phyloP scores from a whole-genome alignment of 495 filamentous ascomycete species.

The Lindgomyces ingoldianus region DNA sequence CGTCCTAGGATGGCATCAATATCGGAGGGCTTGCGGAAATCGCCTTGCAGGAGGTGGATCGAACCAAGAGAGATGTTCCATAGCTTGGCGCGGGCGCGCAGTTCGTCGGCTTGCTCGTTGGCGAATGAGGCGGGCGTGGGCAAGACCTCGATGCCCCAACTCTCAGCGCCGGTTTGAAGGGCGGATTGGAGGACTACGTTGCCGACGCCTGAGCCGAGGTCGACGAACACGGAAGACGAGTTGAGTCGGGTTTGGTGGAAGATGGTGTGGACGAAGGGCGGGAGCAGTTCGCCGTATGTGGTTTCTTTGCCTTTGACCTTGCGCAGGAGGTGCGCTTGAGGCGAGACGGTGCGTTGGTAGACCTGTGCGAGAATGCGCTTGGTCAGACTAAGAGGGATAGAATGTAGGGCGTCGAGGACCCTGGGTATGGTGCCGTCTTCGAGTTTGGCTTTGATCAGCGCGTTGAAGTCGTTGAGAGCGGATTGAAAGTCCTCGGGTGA shows the following conservation, averaged over 20 bases:
- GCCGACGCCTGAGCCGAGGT: slow-evolving; percentile 91
- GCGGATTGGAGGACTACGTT: slow-evolving; percentile 95
- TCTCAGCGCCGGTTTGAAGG: slow-evolving; percentile 88
- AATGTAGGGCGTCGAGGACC: slow-evolving; percentile 64
- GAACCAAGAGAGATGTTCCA: slow-evolving; percentile 84
- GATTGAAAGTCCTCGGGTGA: slow-evolving; percentile 68
- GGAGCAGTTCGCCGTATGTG: slow-evolving; percentile 90
- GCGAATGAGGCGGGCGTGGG: slow-evolving; percentile 40
- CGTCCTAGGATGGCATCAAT: slow-evolving; percentile 72
- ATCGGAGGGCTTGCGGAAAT: slow-evolving; percentile 74
- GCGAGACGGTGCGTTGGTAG: slow-evolving; percentile 89
- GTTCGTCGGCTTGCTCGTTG: slow-evolving; percentile 56
- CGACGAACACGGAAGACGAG: slow-evolving; percentile 82
- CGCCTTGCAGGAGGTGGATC: slow-evolving; percentile 78
- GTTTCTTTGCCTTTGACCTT: slow-evolving; percentile 85
- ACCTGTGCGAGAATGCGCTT: slow-evolving; percentile 83
- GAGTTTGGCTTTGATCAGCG: slow-evolving; percentile 36
- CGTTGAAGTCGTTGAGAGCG: slow-evolving; percentile 75
- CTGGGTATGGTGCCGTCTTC: slow-evolving; percentile 65
- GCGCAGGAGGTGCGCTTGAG: slow-evolving; percentile 74
- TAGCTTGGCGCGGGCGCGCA: slow-evolving; percentile 75
- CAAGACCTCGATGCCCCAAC: slow-evolving; percentile 97
- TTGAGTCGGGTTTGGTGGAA: slow-evolving; percentile 76
- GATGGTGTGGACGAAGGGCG: slow-evolving; percentile 76
- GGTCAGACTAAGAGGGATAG: slow-evolving; percentile 67